Percentiles rank a stretch among this genome's conserved stretches.
phyloP scores from a whole-genome alignment of 345 rosid species.

The Eucalyptus brandiana region DNA sequence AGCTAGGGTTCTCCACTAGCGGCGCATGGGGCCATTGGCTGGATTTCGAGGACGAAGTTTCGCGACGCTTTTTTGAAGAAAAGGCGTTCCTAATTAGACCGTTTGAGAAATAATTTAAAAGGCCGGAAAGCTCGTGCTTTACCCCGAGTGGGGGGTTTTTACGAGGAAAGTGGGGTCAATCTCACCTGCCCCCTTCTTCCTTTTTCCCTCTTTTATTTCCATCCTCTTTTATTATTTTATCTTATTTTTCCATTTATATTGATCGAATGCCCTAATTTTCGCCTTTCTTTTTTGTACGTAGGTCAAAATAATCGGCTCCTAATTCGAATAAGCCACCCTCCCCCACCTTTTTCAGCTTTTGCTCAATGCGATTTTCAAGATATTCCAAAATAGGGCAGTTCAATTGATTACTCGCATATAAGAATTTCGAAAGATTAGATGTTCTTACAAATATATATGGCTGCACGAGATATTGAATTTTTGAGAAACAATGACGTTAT shows the following conservation, averaged over 20 bases:
- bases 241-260: background rate
- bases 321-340: background rate
- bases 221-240: background rate
- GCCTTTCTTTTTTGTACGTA: background rate
- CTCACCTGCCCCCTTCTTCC: background rate
- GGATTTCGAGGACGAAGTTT: background rate
- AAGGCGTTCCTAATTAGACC: background rate
- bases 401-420: background rate
- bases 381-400: background rate
- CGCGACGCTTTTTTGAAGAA: background rate
- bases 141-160: background rate
- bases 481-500: background rate
- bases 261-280: background rate
- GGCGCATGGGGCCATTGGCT: background rate
- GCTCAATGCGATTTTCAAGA: background rate
- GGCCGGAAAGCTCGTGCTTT: background rate
- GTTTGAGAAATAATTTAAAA: background rate
- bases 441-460: background rate
- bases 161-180: background rate
- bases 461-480: too few species aligned
- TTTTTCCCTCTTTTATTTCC: background rate
- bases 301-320: background rate
- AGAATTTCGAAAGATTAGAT: background rate
- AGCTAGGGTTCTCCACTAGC: background rate
- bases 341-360: background rate